Base-by-base conservation (phyloP, 495 filamentous ascomycete species). In the Corynascus novoguineensis region DNA sequence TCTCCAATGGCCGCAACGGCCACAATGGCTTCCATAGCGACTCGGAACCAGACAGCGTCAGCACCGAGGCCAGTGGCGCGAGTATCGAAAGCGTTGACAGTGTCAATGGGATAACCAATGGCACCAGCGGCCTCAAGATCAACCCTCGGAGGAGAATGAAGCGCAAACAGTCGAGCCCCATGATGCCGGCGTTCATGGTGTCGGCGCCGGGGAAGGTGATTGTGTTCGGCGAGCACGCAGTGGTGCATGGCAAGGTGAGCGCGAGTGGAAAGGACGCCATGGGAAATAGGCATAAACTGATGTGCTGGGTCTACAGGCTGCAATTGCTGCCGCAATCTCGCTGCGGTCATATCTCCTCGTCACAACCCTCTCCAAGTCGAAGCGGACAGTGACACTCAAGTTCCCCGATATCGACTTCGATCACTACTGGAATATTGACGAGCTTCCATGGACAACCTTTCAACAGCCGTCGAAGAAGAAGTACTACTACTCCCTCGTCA, bases 131-230 rank as follows among this genome's bases (percentile, higher is more conserved):
- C 40, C 37, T 59, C 47, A 55, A 59, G 12, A 38, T 68, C 24
- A 61, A 58, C 22, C 59, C 60, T 29, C 64, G 64, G 31, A 60
- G 59, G 42, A 74, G 58, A 59, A 60, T 73, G 64, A 60, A 71
- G 41, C 77, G 78, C 64, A 81, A 80, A 44, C 68, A 78, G 42
- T 81, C 79, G n/a, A 77, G 68, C 27, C 79, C 80, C 10, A 81
- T 83, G 80, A 76, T 91, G 74, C 91, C 92, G 5, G 75, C 92
- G 42, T 98, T 97, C 61, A 95, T 97, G 88, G 92, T 96, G 53
- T 97, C 93, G 7, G 92, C 93, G 14, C 93, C 93, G 12, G 93
- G 92, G 31, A 98, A 98, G 71, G 92, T 95, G 64, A 97, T 98
- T 68, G 89, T 96, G 17, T 96, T 87, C 71, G 93, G 93, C 52